Evolutionary conservation across 768 basidiomycete species (phyloP).

Genomic region (Cystobasidium ongulense): DNA sequence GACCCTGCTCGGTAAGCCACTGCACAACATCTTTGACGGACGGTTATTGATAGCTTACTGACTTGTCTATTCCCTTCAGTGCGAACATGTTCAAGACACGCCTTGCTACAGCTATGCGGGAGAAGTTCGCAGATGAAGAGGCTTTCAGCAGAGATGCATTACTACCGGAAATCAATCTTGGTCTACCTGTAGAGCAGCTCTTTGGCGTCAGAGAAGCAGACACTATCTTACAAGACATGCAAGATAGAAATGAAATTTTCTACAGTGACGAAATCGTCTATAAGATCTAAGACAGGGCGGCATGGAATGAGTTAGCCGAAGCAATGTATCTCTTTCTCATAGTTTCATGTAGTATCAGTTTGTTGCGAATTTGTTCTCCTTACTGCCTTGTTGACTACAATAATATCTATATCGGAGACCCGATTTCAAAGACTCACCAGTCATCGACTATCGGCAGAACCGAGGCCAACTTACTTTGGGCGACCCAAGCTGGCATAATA

Average conservation of each 20-base stretch:
- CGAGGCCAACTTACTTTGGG: too few relatives aligned
- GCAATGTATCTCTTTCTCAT: too few relatives aligned
- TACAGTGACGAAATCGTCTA: slow-evolving; percentile 77
- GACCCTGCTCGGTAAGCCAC: slow-evolving; percentile 14
- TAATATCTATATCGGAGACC: too few relatives aligned
- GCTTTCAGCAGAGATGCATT: slow-evolving; percentile 63
- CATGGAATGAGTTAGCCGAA: too few relatives aligned
- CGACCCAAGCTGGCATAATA: too few relatives aligned
- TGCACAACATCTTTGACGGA: too few relatives aligned
- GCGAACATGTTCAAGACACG: slow-evolving; percentile 70
- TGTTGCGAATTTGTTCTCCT: too few relatives aligned
- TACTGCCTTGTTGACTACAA: too few relatives aligned
- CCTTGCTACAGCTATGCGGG: slow-evolving; percentile 63
- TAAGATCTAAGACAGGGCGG: slow-evolving; percentile 69
- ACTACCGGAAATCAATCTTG: slow-evolving; percentile 67
- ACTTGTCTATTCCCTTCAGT: slow-evolving; percentile 49
- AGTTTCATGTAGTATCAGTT: too few relatives aligned
- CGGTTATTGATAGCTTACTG: not conserved
- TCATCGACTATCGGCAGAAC: too few relatives aligned
- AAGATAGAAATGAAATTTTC: slow-evolving; percentile 71
- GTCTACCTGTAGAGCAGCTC: slow-evolving; percentile 58
- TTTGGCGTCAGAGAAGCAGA: slow-evolving; percentile 78
- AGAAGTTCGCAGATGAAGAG: slow-evolving; percentile 64
- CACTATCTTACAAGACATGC: slow-evolving; percentile 63
- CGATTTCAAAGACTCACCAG: too few relatives aligned